phyloP scores from a whole-genome alignment of 139 green algal species.

The Chlorella sp. region DNA sequence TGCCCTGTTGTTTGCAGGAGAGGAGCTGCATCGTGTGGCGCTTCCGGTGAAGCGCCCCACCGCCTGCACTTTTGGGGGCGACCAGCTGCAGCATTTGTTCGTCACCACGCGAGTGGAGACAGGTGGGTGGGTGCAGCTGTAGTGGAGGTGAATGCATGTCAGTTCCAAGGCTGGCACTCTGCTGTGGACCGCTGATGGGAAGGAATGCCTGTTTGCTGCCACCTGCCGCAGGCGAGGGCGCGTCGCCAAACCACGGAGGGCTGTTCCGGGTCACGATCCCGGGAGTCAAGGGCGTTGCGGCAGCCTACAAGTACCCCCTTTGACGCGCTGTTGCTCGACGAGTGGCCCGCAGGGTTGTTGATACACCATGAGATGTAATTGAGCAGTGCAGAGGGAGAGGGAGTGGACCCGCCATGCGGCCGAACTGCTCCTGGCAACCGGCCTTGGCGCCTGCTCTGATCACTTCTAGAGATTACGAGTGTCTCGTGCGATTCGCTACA shows the following conservation, averaged over 20 bases:
- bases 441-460: too few species aligned
- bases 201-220: background rate
- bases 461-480: too few species aligned
- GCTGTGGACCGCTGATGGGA: too few species aligned
- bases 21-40: constrained; percentile 48
- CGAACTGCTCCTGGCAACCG: too few species aligned
- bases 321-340: too few species aligned
- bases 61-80: constrained; percentile 57
- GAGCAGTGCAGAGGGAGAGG: too few species aligned
- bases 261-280: constrained; percentile 50
- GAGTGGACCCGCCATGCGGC: too few species aligned
- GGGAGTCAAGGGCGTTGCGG: constrained; percentile 32
- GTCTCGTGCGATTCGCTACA: too few species aligned
- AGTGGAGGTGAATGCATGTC: too few species aligned
- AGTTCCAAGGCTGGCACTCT: too few species aligned
- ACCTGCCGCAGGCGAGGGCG: constrained; percentile 23
- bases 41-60: constrained; percentile 58
- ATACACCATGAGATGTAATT: too few species aligned
- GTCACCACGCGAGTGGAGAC: constrained; percentile 61
- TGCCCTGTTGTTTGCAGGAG: constrained; percentile 26
- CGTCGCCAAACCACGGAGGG: constrained; percentile 45
- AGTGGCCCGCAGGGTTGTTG: too few species aligned
- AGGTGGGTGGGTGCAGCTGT: background rate
- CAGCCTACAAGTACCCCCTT: constrained; percentile 19
- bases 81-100: constrained; percentile 52